phyloP scores from a whole-genome alignment of 139 green algal genomes.

The Bryopsis sp. region DNA sequence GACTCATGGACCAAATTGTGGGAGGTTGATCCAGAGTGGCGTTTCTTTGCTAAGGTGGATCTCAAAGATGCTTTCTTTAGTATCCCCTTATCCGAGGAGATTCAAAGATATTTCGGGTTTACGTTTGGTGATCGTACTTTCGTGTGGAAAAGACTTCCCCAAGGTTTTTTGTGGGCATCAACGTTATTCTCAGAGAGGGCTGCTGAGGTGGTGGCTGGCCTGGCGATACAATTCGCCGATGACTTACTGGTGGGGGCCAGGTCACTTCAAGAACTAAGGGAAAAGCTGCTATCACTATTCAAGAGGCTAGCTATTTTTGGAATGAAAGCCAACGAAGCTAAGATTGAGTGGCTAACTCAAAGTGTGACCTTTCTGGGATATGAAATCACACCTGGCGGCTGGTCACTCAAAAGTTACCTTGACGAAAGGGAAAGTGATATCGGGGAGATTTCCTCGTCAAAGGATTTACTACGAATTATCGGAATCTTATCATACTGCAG shows the following conservation, averaged over 20 bases:
- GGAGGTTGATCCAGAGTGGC: neutral
- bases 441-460: neutral
- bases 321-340: neutral
- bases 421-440: neutral
- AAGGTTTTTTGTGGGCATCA: neutral
- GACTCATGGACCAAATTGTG: neutral
- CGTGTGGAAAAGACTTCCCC: neutral
- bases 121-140: neutral
- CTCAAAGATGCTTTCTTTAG: neutral
- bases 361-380: neutral
- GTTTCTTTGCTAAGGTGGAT: neutral
- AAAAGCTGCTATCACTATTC: neutral
- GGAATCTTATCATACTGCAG: neutral
- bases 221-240: neutral
- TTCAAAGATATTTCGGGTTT: neutral
- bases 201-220: neutral
- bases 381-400: neutral
- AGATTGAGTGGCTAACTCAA: neutral
- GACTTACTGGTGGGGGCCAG: neutral
- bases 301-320: neutral
- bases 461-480: neutral
- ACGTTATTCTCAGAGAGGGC: neutral
- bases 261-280: neutral
- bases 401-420: neutral
- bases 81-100: neutral